Base-by-base conservation (phyloP, 371 early-diverging fungal genomes). In the Mucor mucedo region DNA sequence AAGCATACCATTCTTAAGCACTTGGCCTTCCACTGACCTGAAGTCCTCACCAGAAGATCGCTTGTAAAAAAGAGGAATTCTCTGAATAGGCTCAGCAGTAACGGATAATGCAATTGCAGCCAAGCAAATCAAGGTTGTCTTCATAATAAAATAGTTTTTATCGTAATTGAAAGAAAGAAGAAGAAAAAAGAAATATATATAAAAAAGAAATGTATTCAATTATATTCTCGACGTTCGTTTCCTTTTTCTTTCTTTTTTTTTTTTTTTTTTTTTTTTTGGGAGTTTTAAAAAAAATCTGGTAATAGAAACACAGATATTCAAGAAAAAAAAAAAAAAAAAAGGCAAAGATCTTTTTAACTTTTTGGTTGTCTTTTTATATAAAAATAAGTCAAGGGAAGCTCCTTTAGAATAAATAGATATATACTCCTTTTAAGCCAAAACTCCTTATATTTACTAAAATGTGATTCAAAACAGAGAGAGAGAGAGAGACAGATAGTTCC, bases 1-100 rank as follows among this genome's bases (percentile, higher is more conserved):
- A 5, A 73, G 52, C 66, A 70, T 70, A 28, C 74, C 74, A 48
- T 70, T 65, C 35, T 65, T 57, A 9, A 73, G 52, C 13, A 50
- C 35, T 9, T 48, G 14, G 11, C 65, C 65, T 27, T 35, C 55
- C 11, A 55, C 49, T 14, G 72, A 59, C 29, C 58, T 32, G 44
- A 64, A 65, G 5, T 65, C 61, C 13, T 54, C 27, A 3, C 38
- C 41, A 48, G 10, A 14, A 49, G 54, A 38, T 42, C 62, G 58
- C 47, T 54, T 40, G 45, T 58, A 55, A 52, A 62, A 66, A 16
- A 70, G 44, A 39, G 70, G 70, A 5, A 68, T 58, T n/a, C 30
- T 62, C 6, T 66, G 66, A 16, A 70, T 52, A 13, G 70, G 30
- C 8, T 70, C 54, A 14, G 62, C 62, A 32, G 47, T 60, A 39